A percentile compares a stretch with the other conserved stretches of the same genome.
These are phyloP conservation scores for Coprinopsis marcescibilis DNA, from an alignment of 768 basidiomycete genomes.

Conservation along the genomic window DNA sequence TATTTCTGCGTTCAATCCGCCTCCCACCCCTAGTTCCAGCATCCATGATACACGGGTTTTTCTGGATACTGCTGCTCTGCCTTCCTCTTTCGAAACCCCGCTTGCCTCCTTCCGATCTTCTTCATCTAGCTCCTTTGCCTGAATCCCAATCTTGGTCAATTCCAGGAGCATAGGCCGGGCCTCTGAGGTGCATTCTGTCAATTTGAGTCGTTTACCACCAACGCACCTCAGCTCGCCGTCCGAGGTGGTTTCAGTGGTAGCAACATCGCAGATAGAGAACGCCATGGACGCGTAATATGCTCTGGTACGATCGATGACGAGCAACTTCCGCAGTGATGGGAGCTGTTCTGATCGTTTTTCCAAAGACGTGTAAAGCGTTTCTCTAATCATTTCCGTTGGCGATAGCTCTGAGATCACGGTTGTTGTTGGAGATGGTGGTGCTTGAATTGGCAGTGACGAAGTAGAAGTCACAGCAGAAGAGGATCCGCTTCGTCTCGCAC, in stretches of 20 bases:
- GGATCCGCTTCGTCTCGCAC: background rate
- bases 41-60: slow-evolving; percentile 54
- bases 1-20: slow-evolving; percentile 28
- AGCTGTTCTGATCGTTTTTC: slow-evolving; percentile 59
- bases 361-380: slow-evolving; percentile 80
- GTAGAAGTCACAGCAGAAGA: background rate
- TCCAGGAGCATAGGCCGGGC: slow-evolving; percentile 70
- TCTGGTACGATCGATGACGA: slow-evolving; percentile 58
- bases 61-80: slow-evolving; percentile 34
- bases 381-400: slow-evolving; percentile 74
- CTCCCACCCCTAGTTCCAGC: slow-evolving; percentile 55
- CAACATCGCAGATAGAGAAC: slow-evolving; percentile 64
- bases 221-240: slow-evolving; percentile 53
- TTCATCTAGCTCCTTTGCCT: slow-evolving; percentile 45
- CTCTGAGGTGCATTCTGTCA: slow-evolving; percentile 54
- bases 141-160: slow-evolving; percentile 47
- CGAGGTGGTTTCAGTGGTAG: slow-evolving; percentile 41
- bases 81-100: slow-evolving; percentile 25
- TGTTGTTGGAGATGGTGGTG: too few relatives aligned
- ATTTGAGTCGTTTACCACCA: slow-evolving; percentile 48
- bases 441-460: too few relatives aligned
- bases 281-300: slow-evolving; percentile 79
- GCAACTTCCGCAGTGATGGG: slow-evolving; percentile 46
- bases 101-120: slow-evolving; percentile 54
- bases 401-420: slow-evolving; percentile 47